Evolutionary conservation across 2,329 filamentous ascomycete genomes (phyloP), one percentile per base, ranked within the genome.

Genomic region (Arthrobotrys sinensis): DNA sequence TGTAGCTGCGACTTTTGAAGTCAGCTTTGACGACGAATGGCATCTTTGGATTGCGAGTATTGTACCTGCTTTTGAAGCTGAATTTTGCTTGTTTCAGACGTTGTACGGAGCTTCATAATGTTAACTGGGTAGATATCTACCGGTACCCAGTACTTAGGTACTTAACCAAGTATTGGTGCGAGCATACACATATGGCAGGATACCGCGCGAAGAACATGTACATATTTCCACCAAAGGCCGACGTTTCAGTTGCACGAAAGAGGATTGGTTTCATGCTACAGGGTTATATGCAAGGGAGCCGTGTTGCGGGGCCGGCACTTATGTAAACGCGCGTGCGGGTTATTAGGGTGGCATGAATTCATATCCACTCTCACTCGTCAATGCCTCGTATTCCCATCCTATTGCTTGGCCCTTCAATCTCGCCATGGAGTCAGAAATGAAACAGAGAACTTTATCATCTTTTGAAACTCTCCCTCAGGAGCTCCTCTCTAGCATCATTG

Each of bases 391-490:
- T 28, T 28, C 24, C 24, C 24, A 28, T 28, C 24, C 24, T 28
- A 28, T 28, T 28, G 24, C 24, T 28, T 28, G 4, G 4, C 24
- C 24, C 24, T 28, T 28, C 24, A 28, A 28, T 28, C 36, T 8
- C 5, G 8, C n/a, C 32, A 60, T 60, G 55, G 55, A 43, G 16
- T 2, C 12, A 7, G 7, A 11, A 14, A 14, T 4, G 3, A 32
- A 57, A 5, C 16, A 10, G 1, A 24, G 19, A 3, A 11, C 11
- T n/a, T 4, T 60, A 16, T 24, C 55, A 14, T 34, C 55, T 5
- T 4, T 60, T 16, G 55, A 60, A 43, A 24, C 34, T 19, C 55
- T 60, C 6, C 55, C 55, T 2, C 55, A 60, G 24, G 55, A 60
- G n/a, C 55, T 60, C 7, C 34, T 60, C 19, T 60, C 55, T 8